A percentile compares a stretch with the other conserved stretches of the same genome.
phyloP scores from a whole-genome alignment of 2,329 filamentous ascomycete species.

The Xylariaceae sp. region DNA sequence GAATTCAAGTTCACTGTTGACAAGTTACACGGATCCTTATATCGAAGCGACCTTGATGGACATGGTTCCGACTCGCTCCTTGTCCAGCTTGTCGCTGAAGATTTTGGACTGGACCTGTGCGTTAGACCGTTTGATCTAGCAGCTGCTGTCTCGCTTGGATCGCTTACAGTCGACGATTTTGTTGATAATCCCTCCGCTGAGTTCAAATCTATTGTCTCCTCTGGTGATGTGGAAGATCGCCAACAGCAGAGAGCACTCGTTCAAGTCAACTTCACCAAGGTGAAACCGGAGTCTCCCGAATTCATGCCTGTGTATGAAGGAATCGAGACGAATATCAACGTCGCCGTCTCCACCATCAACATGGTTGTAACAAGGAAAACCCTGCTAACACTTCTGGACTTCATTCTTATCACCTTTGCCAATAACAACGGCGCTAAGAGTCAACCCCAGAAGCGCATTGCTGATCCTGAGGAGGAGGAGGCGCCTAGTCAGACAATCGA shows the following conservation, averaged over 20 bases:
- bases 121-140: conserved; percentile 88
- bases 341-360: conserved; percentile 92
- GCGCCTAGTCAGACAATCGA: conserved; percentile 36
- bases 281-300: conserved; percentile 87
- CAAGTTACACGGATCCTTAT: conserved; percentile 87
- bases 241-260: conserved; percentile 76
- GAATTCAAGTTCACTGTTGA: conserved; percentile 97
- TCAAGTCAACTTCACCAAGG: conserved; percentile 80
- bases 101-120: conserved; percentile 82
- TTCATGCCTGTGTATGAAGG: conserved; percentile 89
- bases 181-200: conserved; percentile 83
- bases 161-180: conserved; percentile 87
- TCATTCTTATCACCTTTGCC: conserved; percentile 88
- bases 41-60: conserved; percentile 74
- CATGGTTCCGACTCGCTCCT: conserved; percentile 72
- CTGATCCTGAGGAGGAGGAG: conserved; percentile 26
- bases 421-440: conserved; percentile 40
- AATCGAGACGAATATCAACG: conserved; percentile 87
- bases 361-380: conserved; percentile 91
- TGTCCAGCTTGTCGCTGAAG: conserved; percentile 85
- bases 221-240: conserved; percentile 65
- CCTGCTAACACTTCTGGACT: conserved; percentile 85
- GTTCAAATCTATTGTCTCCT: conserved; percentile 97
- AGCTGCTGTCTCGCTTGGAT: conserved; percentile 82
- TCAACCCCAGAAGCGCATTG: conserved; percentile 33